Evolutionary conservation across 176 grass and related monocot species (phyloP).

Genomic region (Triticum urartu): DNA sequence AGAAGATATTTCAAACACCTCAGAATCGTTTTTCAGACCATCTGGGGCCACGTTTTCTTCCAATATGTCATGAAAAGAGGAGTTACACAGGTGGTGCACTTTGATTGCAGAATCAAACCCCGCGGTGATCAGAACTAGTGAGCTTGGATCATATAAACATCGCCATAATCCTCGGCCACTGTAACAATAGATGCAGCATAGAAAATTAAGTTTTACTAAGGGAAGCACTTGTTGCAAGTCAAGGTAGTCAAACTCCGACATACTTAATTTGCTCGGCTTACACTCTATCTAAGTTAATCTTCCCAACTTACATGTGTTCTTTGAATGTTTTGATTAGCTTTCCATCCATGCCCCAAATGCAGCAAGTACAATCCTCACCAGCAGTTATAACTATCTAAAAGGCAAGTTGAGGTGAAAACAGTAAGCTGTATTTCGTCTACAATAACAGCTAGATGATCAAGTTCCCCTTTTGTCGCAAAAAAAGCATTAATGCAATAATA

Average conservation of each 20-base stretch:
- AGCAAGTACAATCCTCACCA: conserved; percentile 91
- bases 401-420: conserved; percentile 29
- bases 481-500: neutral
- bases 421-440: conserved; percentile 8
- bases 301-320: conserved; percentile 83
- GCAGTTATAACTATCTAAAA: conserved; percentile 84
- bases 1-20: conserved; percentile 53
- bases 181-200: conserved; percentile 25
- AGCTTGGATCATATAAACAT: conserved; percentile 90
- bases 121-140: conserved; percentile 62
- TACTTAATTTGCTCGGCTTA: conserved; percentile 32
- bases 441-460: neutral
- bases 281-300: conserved; percentile 18
- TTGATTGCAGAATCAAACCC: conserved; percentile 98
- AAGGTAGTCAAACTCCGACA: neutral
- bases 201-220: neutral
- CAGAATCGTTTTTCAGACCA: conserved; percentile 29
- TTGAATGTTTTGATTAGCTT: conserved; percentile 77
- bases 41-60: conserved; percentile 25
- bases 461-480: neutral
- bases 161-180: conserved; percentile 96
- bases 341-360: conserved; percentile 77
- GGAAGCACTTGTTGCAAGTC: neutral
- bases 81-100: conserved; percentile 54
- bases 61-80: conserved; percentile 33